These are phyloP conservation scores for Melocanna baccifera DNA, from an alignment of 176 grass and related monocot genomes.

Conservation along the genomic window DNA sequence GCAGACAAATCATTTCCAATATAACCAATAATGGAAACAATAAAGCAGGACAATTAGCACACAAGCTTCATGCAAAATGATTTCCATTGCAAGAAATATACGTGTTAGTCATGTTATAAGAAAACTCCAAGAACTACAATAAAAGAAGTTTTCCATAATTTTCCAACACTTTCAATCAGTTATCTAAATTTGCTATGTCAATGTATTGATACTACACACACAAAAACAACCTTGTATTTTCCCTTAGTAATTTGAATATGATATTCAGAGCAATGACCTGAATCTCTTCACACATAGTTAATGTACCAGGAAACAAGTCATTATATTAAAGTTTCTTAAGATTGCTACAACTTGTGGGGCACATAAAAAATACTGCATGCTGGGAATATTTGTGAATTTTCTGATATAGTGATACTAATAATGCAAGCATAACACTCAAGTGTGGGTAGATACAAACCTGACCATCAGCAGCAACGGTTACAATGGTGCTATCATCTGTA, in stretches of 20 bases:
- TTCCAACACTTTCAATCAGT: not conserved
- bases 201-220: not conserved
- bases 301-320: not conserved
- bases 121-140: not conserved
- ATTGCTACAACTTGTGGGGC: not conserved
- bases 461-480: conserved; percentile 70
- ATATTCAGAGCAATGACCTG: not conserved
- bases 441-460: conserved; percentile 54
- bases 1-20: conserved; percentile 15
- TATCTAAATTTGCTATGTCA: not conserved
- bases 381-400: not conserved
- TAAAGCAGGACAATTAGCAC: not conserved
- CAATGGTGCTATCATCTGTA: conserved; percentile 62
- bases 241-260: not conserved
- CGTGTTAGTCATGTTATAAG: not conserved
- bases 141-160: not conserved
- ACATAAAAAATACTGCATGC: not conserved
- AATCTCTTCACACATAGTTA: conserved; percentile 19
- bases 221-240: not conserved
- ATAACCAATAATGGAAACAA: not conserved
- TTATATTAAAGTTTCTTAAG: conserved; percentile 5
- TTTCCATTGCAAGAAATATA: not conserved
- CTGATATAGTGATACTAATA: not conserved
- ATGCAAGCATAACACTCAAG: not conserved
- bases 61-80: not conserved